phyloP scores from a whole-genome alignment of 179 eudicot species.

The Beta corolliflora region DNA sequence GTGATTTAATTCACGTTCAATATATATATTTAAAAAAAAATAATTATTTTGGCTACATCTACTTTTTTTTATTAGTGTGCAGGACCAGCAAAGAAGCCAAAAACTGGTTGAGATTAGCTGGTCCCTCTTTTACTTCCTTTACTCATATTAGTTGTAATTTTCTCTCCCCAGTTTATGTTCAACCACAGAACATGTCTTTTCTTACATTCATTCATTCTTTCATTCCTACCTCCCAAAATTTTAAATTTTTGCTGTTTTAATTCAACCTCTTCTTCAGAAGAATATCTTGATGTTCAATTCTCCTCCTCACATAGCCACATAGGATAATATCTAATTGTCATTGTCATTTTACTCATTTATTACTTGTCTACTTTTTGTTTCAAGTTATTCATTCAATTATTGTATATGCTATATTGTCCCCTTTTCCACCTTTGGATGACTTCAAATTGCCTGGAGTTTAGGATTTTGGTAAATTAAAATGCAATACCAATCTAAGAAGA shows the following conservation, averaged over 20 bases:
- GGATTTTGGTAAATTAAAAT: slow-evolving; percentile 9
- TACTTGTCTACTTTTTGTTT: slow-evolving; percentile 20
- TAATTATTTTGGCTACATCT: slow-evolving; percentile 16
- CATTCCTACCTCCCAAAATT: slow-evolving; percentile 7
- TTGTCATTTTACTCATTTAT: slow-evolving; percentile 7
- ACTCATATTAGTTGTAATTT: not conserved
- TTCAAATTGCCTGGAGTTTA: slow-evolving; percentile 34
- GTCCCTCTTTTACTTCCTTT: slow-evolving; percentile 7
- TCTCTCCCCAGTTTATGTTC: slow-evolving; percentile 10
- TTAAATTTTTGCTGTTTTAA: slow-evolving; percentile 9
- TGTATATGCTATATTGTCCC: slow-evolving; percentile 28
- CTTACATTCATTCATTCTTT: slow-evolving; percentile 5
- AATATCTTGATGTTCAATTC: slow-evolving; percentile 22
- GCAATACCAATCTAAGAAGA: slow-evolving; percentile 6
- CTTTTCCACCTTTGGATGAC: slow-evolving; percentile 26
- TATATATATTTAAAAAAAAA: not conserved
- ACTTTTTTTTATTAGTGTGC: slow-evolving; percentile 18
- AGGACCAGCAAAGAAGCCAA: slow-evolving; percentile 25
- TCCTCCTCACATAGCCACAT: slow-evolving; percentile 30
- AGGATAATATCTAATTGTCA: slow-evolving; percentile 17
- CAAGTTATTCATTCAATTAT: slow-evolving; percentile 18
- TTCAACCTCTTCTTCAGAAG: slow-evolving; percentile 6
- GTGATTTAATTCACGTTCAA: slow-evolving; percentile 6
- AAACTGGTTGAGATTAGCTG: slow-evolving; percentile 24
- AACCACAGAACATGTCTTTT: slow-evolving; percentile 18